These are phyloP conservation scores for Cryomyces minteri DNA, from an alignment of 495 filamentous ascomycete genomes.

Conservation along the genomic window DNA sequence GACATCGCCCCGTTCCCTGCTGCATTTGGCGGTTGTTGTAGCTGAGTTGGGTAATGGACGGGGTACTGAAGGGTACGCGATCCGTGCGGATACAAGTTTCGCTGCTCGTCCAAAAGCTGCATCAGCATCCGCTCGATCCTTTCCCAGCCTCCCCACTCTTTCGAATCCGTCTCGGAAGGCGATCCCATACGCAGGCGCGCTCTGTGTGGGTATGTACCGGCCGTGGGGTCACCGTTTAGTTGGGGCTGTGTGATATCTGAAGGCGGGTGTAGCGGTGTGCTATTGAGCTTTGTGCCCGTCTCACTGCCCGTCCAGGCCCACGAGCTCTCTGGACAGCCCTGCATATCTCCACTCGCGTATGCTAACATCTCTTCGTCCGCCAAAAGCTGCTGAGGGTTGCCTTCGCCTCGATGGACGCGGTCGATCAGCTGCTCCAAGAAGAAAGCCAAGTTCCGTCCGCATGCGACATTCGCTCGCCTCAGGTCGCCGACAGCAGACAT, in stretches of 20 bases:
- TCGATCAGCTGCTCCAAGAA: conserved; percentile 49
- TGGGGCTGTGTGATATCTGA: not conserved
- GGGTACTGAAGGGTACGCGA: not conserved
- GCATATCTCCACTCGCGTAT: conserved; percentile 78
- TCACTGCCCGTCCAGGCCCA: conserved; percentile 78
- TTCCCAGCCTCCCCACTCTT: conserved; percentile 34
- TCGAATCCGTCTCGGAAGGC: conserved; percentile 18
- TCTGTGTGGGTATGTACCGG: conserved; percentile 6
- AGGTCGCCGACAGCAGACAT: conserved; percentile 47
- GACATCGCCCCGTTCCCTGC: not conserved
- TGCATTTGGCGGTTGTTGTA: not conserved
- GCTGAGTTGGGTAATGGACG: not conserved
- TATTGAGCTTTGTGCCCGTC: conserved; percentile 26
- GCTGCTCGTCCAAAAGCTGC: conserved; percentile 26
- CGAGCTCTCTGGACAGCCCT: conserved; percentile 55
- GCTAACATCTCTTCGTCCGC: conserved; percentile 80
- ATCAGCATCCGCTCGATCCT: conserved; percentile 31
- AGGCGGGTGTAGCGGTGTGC: not conserved
- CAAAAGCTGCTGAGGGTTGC: conserved; percentile 31
- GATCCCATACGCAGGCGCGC: not conserved
- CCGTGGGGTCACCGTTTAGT: conserved; percentile 1
- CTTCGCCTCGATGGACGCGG: conserved; percentile 33
- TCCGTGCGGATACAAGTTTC: conserved; percentile 1
- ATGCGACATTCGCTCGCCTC: conserved; percentile 55
- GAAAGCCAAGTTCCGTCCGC: conserved; percentile 70